These are phyloP conservation scores for Cardiospermum halicacabum DNA, from an alignment of 345 rosid genomes.

Conservation along the genomic window DNA sequence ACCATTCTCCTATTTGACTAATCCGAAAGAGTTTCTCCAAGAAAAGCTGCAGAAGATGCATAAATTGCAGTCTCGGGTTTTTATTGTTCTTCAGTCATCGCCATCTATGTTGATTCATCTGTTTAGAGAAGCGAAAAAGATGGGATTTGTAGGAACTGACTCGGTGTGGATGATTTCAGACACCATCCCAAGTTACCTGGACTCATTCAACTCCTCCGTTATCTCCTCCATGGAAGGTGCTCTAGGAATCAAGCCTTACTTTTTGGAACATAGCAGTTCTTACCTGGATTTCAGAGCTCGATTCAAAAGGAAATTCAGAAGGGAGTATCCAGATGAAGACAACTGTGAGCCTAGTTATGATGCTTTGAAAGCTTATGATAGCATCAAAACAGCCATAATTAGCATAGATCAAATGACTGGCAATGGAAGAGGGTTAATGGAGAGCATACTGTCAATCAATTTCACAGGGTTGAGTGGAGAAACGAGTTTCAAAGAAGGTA, in stretches of 20 bases:
- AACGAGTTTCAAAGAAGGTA: constrained; percentile 21
- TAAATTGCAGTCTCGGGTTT: constrained; percentile 23
- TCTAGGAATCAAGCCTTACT: constrained; percentile 29
- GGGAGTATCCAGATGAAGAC: constrained; percentile 16
- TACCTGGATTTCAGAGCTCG: constrained; percentile 13
- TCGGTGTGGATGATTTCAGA: constrained; percentile 33
- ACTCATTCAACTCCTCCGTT: constrained; percentile 19
- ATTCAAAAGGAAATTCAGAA: constrained; percentile 16
- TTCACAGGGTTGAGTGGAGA: constrained; percentile 31
- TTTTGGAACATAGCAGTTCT: neutral
- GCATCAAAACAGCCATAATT: constrained; percentile 16
- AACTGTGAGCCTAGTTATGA: constrained; percentile 21
- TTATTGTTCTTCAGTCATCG: constrained; percentile 34
- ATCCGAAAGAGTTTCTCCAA: constrained; percentile 10
- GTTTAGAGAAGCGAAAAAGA: constrained; percentile 29
- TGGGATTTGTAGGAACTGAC: constrained; percentile 25
- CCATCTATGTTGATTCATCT: constrained; percentile 18
- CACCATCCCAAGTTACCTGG: constrained; percentile 16
- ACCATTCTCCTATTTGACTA: constrained; percentile 14
- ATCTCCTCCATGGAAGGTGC: constrained; percentile 34
- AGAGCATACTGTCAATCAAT: constrained; percentile 10
- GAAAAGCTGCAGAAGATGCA: constrained; percentile 16
- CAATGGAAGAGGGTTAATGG: constrained; percentile 7
- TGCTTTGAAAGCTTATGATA: constrained; percentile 30
- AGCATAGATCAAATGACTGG: constrained; percentile 4